Conservation (phyloP, 306 rosid genomes). For the Mimosa pudica region DNA sequence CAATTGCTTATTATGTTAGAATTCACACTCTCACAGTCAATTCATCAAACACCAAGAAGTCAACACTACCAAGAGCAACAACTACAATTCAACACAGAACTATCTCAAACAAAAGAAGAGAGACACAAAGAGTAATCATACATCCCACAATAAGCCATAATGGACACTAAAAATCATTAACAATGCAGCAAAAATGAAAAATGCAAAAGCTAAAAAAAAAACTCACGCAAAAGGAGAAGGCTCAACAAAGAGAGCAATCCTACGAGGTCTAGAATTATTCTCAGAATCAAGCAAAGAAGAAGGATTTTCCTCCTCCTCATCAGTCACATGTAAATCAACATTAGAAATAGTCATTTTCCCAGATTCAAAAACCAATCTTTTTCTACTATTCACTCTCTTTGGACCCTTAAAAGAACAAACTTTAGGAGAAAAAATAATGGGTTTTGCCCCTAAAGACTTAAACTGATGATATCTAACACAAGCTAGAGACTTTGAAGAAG, state of each 20-base stretch:
- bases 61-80: slow-evolving; percentile 17
- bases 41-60: slow-evolving; percentile 34
- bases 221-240: slow-evolving; percentile 99
- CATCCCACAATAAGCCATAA: slow-evolving; percentile 22
- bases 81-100: slow-evolving; percentile 7
- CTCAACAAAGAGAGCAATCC: slow-evolving; percentile 96
- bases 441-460: slow-evolving; percentile 39
- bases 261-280: slow-evolving; percentile 68
- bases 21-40: background rate
- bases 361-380: slow-evolving; percentile 45
- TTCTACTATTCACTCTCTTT: slow-evolving; percentile 27
- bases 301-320: slow-evolving; percentile 67
- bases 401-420: slow-evolving; percentile 32
- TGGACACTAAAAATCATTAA: background rate
- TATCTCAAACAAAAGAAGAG: background rate
- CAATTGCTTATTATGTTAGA: background rate
- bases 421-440: slow-evolving; percentile 42
- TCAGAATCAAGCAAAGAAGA: slow-evolving; percentile 66
- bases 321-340: slow-evolving; percentile 37
- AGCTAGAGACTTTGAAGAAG: slow-evolving; percentile 9
- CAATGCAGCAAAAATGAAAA: background rate
- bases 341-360: slow-evolving; percentile 71
- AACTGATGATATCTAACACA: slow-evolving; percentile 35
- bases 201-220: background rate
- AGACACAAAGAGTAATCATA: slow-evolving; percentile 21